Evolutionary conservation across 1,139 yeast genomes (phyloP).

Genomic region (Williopsis jadinii): DNA sequence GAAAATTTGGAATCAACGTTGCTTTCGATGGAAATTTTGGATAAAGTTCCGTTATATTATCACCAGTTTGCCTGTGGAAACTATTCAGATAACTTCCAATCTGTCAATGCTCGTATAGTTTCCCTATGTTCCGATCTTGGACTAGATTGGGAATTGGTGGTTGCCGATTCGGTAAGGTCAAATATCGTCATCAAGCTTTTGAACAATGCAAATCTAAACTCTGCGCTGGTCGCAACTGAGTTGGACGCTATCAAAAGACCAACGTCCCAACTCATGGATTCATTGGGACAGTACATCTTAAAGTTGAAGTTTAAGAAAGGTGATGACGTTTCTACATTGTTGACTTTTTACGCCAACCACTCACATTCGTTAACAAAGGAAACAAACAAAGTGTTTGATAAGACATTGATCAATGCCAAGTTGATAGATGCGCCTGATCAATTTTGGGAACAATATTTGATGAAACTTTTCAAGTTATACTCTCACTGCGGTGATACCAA

Average conservation of each 20-base stretch:
- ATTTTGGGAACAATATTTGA: slow-evolving; percentile 6
- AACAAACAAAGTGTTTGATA: slow-evolving; percentile 9
- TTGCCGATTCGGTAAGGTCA: slow-evolving; percentile 5
- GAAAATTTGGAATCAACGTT: slow-evolving; percentile 6
- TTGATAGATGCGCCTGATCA: slow-evolving; percentile 3
- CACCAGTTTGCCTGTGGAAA: slow-evolving; percentile 8
- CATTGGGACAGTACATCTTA: slow-evolving; percentile 10
- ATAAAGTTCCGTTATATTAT: slow-evolving; percentile 11
- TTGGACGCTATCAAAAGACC: slow-evolving; percentile 10
- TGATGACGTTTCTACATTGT: neutral
- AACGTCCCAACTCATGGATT: slow-evolving; percentile 8
- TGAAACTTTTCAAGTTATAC: slow-evolving; percentile 5
- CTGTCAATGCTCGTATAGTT: neutral
- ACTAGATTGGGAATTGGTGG: slow-evolving; percentile 15
- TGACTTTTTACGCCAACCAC: slow-evolving; percentile 5
- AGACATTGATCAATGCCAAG: slow-evolving; percentile 6
- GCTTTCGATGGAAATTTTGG: slow-evolving; percentile 3
- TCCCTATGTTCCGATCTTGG: neutral
- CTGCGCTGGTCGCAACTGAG: slow-evolving; percentile 12
- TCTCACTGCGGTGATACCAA: slow-evolving; percentile 17
- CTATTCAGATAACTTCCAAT: slow-evolving; percentile 6
- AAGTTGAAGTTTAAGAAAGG: neutral
- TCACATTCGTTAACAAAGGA: neutral
- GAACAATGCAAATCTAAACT: slow-evolving; percentile 8
- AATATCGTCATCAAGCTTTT: slow-evolving; percentile 9